Evolutionary conservation across 78 protist genomes (phyloP).

Genomic region (Dictyostelium purpureum): DNA sequence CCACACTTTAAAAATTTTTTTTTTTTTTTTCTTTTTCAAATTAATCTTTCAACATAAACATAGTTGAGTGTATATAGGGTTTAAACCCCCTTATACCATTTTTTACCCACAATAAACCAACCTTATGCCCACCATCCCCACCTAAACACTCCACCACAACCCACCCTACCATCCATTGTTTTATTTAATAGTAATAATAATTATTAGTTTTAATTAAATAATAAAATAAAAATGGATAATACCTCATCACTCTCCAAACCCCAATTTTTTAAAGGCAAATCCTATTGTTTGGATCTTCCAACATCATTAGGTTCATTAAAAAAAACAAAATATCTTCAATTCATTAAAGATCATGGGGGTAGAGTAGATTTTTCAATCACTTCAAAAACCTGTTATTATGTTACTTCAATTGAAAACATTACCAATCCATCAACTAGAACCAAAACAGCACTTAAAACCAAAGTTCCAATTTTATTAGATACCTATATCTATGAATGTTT

Average conservation of each 20-base stretch:
- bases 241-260: not conserved
- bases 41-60: no score
- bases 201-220: no score
- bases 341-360: slow-evolving; percentile 14
- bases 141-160: not conserved
- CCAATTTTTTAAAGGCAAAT: not conserved
- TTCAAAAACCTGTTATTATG: not conserved
- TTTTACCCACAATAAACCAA: not conserved
- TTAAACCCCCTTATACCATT: not conserved
- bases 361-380: slow-evolving; percentile 4
- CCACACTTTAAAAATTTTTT: no score
- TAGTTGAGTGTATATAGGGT: no score
- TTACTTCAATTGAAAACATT: not conserved
- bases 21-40: no score
- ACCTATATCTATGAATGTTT: not conserved
- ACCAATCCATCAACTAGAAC: not conserved
- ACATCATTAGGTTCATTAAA: not conserved
- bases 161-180: not conserved
- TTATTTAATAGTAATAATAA: no score
- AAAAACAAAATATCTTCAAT: slow-evolving; percentile 1
- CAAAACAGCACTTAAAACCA: not conserved
- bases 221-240: not conserved
- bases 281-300: slow-evolving; percentile 10
- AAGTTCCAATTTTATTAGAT: not conserved
- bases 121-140: not conserved